phyloP scores from a whole-genome alignment of 805 yeast species.

The Saturnispora zaruensis region DNA sequence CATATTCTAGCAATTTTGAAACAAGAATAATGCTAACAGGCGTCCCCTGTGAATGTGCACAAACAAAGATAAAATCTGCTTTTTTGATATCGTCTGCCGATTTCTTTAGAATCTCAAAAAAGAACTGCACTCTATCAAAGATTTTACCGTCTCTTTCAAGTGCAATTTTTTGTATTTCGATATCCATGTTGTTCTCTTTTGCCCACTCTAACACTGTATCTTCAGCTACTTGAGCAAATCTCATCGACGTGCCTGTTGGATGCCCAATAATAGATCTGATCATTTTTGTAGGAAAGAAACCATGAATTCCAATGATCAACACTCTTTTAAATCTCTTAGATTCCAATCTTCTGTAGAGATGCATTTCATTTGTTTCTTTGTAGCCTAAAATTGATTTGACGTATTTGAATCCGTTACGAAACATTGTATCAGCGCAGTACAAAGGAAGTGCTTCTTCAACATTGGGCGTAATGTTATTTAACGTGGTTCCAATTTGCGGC shows the following conservation, averaged over 20 bases:
- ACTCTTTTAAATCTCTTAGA: constrained; percentile 41
- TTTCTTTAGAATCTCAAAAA: constrained; percentile 60
- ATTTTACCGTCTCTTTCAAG: constrained; percentile 90
- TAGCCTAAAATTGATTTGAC: constrained; percentile 16
- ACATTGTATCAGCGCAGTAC: constrained; percentile 11
- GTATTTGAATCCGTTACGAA: constrained; percentile 13
- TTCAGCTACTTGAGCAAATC: constrained; percentile 88
- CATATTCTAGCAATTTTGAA: constrained; percentile 64
- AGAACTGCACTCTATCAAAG: constrained; percentile 74
- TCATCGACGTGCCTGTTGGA: constrained; percentile 91
- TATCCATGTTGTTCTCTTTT: constrained; percentile 31
- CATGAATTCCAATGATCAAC: constrained; percentile 88
- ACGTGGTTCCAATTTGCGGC: constrained; percentile 1
- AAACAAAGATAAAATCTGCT: constrained; percentile 85
- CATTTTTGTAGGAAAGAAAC: constrained; percentile 86
- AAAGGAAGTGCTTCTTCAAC: constrained; percentile 24
- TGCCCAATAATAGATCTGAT: constrained; percentile 84
- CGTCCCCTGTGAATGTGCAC: constrained; percentile 93
- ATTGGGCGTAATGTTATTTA: constrained; percentile 25
- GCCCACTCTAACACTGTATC: constrained; percentile 65
- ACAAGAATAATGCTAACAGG: constrained; percentile 79
- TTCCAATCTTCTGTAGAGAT: constrained; percentile 16
- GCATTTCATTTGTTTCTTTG: constrained; percentile 9
- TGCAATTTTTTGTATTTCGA: constrained; percentile 81
- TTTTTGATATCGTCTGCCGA: constrained; percentile 39